These are phyloP conservation scores for Sicyos edulis DNA, from an alignment of 306 rosid genomes.

Conservation along the genomic window DNA sequence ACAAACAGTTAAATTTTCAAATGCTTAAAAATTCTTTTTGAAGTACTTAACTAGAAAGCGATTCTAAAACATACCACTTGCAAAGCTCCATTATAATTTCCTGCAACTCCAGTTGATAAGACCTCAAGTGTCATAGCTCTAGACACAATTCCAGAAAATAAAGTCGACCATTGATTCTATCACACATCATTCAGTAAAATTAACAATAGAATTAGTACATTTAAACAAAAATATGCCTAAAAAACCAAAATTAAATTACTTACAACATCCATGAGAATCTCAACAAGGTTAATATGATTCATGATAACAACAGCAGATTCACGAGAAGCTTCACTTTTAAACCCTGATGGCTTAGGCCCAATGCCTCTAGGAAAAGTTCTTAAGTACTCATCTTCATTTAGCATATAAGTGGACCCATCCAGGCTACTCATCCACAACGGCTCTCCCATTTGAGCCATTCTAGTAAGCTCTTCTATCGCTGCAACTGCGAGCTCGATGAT, in stretches of 20 bases:
- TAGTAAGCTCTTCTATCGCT: constrained; percentile 82
- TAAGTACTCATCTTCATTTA: constrained; percentile 75
- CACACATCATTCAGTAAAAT: neutral
- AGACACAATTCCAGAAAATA: constrained; percentile 83
- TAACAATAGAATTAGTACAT: neutral
- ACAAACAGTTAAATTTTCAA: no score
- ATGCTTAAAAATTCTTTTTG: no score
- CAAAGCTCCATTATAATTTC: constrained; percentile 91
- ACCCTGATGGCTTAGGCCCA: constrained; percentile 63
- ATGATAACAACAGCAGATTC: constrained; percentile 78
- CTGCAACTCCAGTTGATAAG: constrained; percentile 89
- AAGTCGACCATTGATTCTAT: constrained; percentile 82
- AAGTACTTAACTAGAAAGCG: no score
- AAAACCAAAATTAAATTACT: neutral
- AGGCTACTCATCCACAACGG: constrained; percentile 83
- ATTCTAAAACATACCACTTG: constrained; percentile 97
- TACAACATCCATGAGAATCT: constrained; percentile 97
- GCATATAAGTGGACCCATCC: constrained; percentile 45
- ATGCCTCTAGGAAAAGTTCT: constrained; percentile 75
- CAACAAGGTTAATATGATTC: constrained; percentile 83
- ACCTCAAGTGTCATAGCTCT: constrained; percentile 90
- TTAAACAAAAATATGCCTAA: neutral
- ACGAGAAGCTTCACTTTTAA: constrained; percentile 71
- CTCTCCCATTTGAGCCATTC: constrained; percentile 86
- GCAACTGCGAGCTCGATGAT: constrained; percentile 90